Percentiles rank a stretch among this genome's conserved stretches.
Evolutionary conservation across 164 flowering plant species (phyloP).

Genomic region (Warburgia ugandensis): DNA sequence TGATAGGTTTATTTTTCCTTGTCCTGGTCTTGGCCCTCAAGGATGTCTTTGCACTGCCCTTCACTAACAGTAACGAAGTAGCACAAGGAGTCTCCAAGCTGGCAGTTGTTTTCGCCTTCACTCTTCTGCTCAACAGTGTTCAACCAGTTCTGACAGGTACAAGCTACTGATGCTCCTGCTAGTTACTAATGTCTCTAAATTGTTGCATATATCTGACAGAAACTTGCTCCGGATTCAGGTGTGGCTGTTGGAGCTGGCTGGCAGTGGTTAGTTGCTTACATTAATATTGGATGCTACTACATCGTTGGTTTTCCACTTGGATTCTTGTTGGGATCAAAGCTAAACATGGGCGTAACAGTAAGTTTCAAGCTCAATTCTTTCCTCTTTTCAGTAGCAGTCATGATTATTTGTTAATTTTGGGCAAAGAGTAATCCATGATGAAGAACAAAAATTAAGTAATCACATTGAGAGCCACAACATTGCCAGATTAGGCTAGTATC

Average conservation of each 20-base stretch:
- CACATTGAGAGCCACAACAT: neutral
- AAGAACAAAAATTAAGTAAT: neutral
- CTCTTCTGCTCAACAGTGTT: constrained; percentile 29
- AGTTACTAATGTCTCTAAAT: neutral
- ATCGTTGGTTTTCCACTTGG: constrained; percentile 30
- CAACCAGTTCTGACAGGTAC: constrained; percentile 31
- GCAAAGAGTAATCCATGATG: neutral
- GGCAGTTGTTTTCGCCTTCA: constrained; percentile 22
- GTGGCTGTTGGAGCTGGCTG: constrained; percentile 36
- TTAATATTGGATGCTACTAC: constrained; percentile 27
- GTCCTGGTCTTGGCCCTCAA: constrained; percentile 20
- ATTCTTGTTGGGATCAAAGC: constrained; percentile 20
- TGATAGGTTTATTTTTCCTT: constrained; percentile 21
- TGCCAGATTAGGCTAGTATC: too few species aligned
- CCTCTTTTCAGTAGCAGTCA: too few species aligned
- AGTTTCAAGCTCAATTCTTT: neutral
- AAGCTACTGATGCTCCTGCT: neutral
- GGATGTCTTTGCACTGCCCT: constrained; percentile 20
- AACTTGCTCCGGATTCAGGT: constrained; percentile 14
- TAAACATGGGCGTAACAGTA: constrained; percentile 26
- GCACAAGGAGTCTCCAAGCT: constrained; percentile 19
- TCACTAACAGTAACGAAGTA: constrained; percentile 21
- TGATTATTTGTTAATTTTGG: too few species aligned
- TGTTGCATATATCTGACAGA: neutral
- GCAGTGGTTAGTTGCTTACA: constrained; percentile 31